These are phyloP conservation scores for Schwanniomyces pseudopolymorphus DNA, from an alignment of 805 yeast genomes.

Conservation along the genomic window DNA sequence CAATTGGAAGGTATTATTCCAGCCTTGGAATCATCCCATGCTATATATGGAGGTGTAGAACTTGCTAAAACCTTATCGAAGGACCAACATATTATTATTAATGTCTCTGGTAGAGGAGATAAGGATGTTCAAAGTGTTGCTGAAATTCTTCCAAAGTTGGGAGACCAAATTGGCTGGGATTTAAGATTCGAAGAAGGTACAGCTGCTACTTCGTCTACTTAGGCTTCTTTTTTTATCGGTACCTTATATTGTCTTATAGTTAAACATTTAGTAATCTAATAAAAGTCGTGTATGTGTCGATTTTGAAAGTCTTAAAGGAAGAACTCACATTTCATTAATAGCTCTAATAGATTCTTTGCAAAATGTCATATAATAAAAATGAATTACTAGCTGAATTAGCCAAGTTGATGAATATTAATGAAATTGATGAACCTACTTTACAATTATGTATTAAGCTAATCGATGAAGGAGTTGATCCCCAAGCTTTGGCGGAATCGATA, in stretches of 20 bases:
- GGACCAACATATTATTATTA: constrained; percentile 81
- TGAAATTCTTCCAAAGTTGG: constrained; percentile 83
- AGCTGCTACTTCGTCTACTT: not conserved
- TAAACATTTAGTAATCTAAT: not conserved
- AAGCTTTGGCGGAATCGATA: constrained; percentile 25
- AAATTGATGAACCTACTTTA: constrained; percentile 27
- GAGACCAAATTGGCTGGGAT: constrained; percentile 95
- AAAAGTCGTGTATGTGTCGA: not conserved
- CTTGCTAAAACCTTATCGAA: constrained; percentile 78
- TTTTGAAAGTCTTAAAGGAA: not conserved
- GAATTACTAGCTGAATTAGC: constrained; percentile 22
- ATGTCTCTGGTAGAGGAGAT: constrained; percentile 98
- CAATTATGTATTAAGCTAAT: constrained; percentile 32
- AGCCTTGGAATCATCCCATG: constrained; percentile 97
- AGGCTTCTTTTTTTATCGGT: not conserved
- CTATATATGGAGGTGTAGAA: constrained; percentile 86
- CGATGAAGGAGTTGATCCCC: constrained; percentile 42
- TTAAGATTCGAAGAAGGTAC: constrained; percentile 66
- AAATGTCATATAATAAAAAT: constrained; percentile 8
- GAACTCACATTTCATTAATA: not conserved
- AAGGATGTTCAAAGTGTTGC: constrained; percentile 98
- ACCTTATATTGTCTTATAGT: not conserved
- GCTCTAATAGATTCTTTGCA: not conserved
- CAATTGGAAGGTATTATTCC: constrained; percentile 98
- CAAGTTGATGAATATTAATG: constrained; percentile 18